Evolutionary conservation across 768 basidiomycete genomes (phyloP), one percentile per base, ranked within the genome.

Genomic region (Tylopilus subfusipes): DNA sequence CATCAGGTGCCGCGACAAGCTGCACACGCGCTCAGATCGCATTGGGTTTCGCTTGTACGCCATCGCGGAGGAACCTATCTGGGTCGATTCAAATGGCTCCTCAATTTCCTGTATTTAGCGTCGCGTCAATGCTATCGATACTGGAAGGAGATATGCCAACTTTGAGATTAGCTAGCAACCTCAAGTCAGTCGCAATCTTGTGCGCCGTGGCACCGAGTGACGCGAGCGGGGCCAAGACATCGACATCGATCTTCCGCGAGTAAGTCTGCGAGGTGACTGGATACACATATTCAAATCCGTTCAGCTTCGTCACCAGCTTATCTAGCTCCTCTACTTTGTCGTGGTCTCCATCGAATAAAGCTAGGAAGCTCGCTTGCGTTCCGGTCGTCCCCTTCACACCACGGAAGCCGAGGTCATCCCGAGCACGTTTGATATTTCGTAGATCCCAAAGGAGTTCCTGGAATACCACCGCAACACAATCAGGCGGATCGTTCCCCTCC

Each of bases 361-460:
- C 78, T 52, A 98, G 76, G 77, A 98, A 99, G 61, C 90, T 93
- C 4, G 92, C 97, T 71, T 98, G 97, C 0, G 97, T 98, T 10
- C 97, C 97, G 0, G 97, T 99, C 0, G 97, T 98, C n/a, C 97
- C 97, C 73, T 99, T 99, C 48, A 96, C 97, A 43, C 97, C 97
- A 51, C 97, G 84, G 78, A 99, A 98, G 5, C 97, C 96, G 47
- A 99, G 72, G 69, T 98, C 96, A 58, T 91, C 86, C 22, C 92
- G 77, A 0, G 90, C 93, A 29, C 96, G 84, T 68, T 86, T 84
- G 66, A 99, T 78, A 70, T 98, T 98, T 19, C 96, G 80, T 54
- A 99, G 76, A 71, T 99, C 97, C 96, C 95, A 98, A 2, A 98
- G 77, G 3, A 99, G 80, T 65, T 99, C 97, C 84, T 91, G 58